phyloP scores from a whole-genome alignment of 495 filamentous ascomycete genomes.

The Xylona heveae region DNA sequence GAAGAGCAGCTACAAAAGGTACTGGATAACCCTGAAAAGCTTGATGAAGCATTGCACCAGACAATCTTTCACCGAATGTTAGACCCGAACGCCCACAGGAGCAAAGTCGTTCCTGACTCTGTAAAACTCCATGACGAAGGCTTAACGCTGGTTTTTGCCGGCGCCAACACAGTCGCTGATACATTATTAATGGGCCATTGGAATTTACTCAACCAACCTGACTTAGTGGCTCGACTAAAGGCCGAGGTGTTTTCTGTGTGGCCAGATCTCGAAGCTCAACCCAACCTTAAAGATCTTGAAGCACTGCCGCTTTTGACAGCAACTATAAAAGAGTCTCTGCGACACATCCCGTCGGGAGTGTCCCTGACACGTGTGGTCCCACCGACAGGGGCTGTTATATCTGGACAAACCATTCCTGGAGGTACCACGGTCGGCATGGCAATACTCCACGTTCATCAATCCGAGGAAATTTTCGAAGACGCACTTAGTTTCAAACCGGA shows the following conservation, averaged over 20 bases:
- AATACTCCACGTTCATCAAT: slow-evolving; percentile 1
- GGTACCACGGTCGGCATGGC: slow-evolving; percentile 3
- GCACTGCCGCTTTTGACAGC: slow-evolving; percentile 7
- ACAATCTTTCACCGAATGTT: slow-evolving; percentile 21
- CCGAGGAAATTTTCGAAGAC: slow-evolving; percentile 8
- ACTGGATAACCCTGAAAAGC: slow-evolving; percentile 8
- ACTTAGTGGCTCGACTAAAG: slow-evolving; percentile 10
- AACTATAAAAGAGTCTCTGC: background rate
- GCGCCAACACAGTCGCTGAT: slow-evolving; percentile 18
- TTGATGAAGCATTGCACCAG: slow-evolving; percentile 13
- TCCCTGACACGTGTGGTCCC: background rate
- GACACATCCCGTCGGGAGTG: too few species aligned
- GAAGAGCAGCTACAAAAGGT: too few species aligned
- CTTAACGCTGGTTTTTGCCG: slow-evolving; percentile 18
- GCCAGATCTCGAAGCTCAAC: slow-evolving; percentile 11
- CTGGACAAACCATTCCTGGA: slow-evolving; percentile 6
- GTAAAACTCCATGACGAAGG: slow-evolving; percentile 16
- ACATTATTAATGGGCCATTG: slow-evolving; percentile 15
- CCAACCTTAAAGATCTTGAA: slow-evolving; percentile 15
- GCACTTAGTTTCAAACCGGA: slow-evolving; percentile 6
- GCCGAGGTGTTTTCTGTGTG: slow-evolving; percentile 14
- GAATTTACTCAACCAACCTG: slow-evolving; percentile 14
- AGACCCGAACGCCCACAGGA: slow-evolving; percentile 10
- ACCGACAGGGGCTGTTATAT: slow-evolving; percentile 15
- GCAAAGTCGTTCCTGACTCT: slow-evolving; percentile 6